Percentiles rank a stretch among this genome's conserved stretches.
phyloP scores from a whole-genome alignment of 805 yeast genomes.

The Lipomyces japonicus region DNA sequence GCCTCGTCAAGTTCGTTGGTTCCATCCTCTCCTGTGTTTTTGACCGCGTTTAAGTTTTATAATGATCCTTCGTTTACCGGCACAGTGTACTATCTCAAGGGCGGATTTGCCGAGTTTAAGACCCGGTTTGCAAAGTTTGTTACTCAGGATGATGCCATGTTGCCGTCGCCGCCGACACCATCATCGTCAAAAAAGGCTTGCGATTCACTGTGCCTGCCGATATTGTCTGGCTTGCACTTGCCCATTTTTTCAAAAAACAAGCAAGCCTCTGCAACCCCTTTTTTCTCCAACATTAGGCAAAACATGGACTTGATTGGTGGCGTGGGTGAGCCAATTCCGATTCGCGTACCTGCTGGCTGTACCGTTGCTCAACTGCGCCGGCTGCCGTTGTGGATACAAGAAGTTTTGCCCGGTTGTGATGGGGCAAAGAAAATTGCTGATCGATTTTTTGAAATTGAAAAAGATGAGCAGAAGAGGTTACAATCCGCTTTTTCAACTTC shows the following conservation, averaged over 20 bases:
- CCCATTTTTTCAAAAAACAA: conserved; percentile 27
- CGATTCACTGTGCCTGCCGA: conserved; percentile 24
- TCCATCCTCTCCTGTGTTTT: conserved; percentile 12
- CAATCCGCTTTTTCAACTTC: conserved; percentile 41
- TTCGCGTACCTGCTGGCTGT: conserved; percentile 29
- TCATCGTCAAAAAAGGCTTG: background rate
- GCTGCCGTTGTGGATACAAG: conserved; percentile 56
- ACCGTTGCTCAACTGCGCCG: conserved; percentile 15
- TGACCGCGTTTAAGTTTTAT: conserved; percentile 27
- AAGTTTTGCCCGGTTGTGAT: conserved; percentile 38
- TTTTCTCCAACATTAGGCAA: conserved; percentile 33
- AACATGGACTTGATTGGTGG: conserved; percentile 32
- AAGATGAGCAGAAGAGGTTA: conserved; percentile 64
- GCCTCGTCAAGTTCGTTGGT: conserved; percentile 30
- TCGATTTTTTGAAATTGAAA: conserved; percentile 63
- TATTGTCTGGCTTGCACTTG: conserved; percentile 32
- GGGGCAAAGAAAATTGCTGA: conserved; percentile 46
- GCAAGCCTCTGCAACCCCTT: conserved; percentile 31
- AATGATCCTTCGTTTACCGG: conserved; percentile 19
- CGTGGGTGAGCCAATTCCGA: conserved; percentile 33
- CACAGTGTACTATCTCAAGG: conserved; percentile 31
- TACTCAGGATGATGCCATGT: background rate
- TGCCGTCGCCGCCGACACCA: background rate
- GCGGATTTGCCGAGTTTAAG: conserved; percentile 18
- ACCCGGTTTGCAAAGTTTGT: conserved; percentile 2